A percentile compares a stretch with the other conserved stretches of the same genome.
Conservation (phyloP, 371 early-diverging fungal genomes). For the Mucor sp. region DNA sequence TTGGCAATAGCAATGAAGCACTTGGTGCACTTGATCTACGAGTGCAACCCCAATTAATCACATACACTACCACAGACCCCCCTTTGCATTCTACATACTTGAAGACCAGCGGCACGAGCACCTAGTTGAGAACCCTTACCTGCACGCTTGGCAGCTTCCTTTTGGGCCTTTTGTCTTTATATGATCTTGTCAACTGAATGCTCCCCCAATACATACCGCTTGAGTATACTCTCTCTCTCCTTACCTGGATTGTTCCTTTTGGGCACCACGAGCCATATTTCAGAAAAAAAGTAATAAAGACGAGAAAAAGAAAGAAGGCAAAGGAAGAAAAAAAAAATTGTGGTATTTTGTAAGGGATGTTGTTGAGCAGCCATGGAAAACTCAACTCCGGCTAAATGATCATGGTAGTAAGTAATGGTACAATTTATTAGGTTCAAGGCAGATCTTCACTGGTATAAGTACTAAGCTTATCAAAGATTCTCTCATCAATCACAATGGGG, state of each 20-base stretch:
- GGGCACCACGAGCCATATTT: conserved; percentile 57
- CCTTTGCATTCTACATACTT: conserved; percentile 25
- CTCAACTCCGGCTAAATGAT: not conserved
- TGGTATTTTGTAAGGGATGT: not conserved
- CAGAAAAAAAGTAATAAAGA: not conserved
- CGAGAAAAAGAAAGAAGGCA: not conserved
- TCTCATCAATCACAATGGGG: conserved; percentile 44
- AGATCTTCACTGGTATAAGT: conserved; percentile 44
- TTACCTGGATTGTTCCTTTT: conserved; percentile 65
- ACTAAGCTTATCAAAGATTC: conserved; percentile 31
- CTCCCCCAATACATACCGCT: not conserved
- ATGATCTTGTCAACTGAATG: not conserved
- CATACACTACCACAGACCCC: not conserved
- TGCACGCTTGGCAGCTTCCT: conserved; percentile 50
- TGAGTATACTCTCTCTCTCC: not conserved
- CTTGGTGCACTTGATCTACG: conserved; percentile 46
- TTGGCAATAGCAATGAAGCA: conserved; percentile 49
- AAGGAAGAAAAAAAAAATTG: not conserved
- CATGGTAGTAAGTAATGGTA: not conserved
- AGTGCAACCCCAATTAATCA: not conserved
- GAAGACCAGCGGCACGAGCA: conserved; percentile 65
- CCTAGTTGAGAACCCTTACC: conserved; percentile 55
- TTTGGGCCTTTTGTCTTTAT: conserved; percentile 58
- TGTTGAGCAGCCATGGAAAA: too few species aligned
- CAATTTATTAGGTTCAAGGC: conserved; percentile 1